Evolutionary conservation across 177 flowering plant species (phyloP).

Genomic region (Vitis hybrid): DNA sequence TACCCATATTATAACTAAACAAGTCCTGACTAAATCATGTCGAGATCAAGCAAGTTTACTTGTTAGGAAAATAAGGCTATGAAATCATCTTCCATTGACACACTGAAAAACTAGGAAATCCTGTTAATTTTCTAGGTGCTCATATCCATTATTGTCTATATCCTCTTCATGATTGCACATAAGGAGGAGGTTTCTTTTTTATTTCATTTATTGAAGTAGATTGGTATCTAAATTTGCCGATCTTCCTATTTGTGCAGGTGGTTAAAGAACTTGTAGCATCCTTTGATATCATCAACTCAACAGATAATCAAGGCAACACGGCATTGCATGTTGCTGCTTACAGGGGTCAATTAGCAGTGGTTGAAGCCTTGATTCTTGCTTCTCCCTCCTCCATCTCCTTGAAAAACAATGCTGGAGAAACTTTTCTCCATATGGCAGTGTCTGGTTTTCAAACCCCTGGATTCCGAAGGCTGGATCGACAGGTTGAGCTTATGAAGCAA

Average conservation of each 20-base stretch:
- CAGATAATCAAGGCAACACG: conserved; percentile 83
- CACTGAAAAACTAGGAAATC: too few relatives aligned
- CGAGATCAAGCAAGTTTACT: too few relatives aligned
- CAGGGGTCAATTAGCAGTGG: conserved; percentile 64
- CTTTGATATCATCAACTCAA: conserved; percentile 53
- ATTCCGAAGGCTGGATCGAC: conserved; percentile 75
- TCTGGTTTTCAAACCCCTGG: conserved; percentile 74
- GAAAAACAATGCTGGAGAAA: conserved; percentile 72
- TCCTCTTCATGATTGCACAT: too few relatives aligned
- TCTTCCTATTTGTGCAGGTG: conserved; percentile 48
- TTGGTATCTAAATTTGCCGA: too few relatives aligned
- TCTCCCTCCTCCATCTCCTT: conserved; percentile 46
- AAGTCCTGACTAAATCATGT: too few relatives aligned
- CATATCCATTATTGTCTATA: too few relatives aligned
- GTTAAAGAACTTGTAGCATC: conserved; percentile 61
- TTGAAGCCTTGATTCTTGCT: conserved; percentile 52
- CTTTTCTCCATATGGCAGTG: conserved; percentile 85
- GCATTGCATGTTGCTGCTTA: conserved; percentile 77
- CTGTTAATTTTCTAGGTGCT: too few relatives aligned
- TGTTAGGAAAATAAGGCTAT: too few relatives aligned
- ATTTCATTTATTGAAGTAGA: too few relatives aligned
- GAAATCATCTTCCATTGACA: too few relatives aligned
- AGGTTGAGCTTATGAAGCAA: conserved; percentile 68
- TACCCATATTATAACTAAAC: too few relatives aligned
- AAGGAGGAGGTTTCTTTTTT: too few relatives aligned